Base-by-base conservation (phyloP, 768 basidiomycete genomes). In the Hypholoma fasciculare region DNA sequence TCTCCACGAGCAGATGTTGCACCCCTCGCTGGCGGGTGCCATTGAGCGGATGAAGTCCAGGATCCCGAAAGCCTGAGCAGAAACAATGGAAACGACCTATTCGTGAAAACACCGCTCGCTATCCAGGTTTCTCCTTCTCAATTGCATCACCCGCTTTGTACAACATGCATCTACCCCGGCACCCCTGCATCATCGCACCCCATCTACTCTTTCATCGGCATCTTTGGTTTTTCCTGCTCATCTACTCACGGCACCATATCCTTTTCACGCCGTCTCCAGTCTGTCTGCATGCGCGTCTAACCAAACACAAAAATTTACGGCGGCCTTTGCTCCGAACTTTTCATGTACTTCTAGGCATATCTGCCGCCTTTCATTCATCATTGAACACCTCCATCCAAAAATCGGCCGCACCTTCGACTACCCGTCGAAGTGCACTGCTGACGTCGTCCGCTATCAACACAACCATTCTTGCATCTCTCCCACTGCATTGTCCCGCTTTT, bases 1-100 rank as follows among this genome's bases (percentile, higher is more conserved):
- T 53, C 80, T 98, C 40, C 92, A 97, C 69, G 93, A 98, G 75
- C 90, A 92, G 73, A 78, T 95, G 69, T 75, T 96, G 44, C 91
- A 94, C 69, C 88, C 89, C 20, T 71, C 71, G 20, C 61, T 86
- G 68, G 57, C 62, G 11, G 65, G 64, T 4, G 65, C 58, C 16
- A 54, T 56, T 7, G 62, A 65, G 63, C 63, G 51, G 51, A 60
- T 63, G 63, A 49, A 17, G 26, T 23, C 16, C 12, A 42, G 37
- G 36, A 13, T n/a, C 20, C 20, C 36, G 23, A 57, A 40, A 46
- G 52, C n/a, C 30, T 44, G 16, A 44, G 36, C 9, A 38, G 42
- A 14, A 48, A 51, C 36, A 13, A 48, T 43, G 44, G 52, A 46
- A 46, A 57, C 44, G 43, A 58, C 52, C 30, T 59, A 19, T 27